Base-by-base conservation (phyloP, 164 flowering plant genomes). In the Vitis cinerea region DNA sequence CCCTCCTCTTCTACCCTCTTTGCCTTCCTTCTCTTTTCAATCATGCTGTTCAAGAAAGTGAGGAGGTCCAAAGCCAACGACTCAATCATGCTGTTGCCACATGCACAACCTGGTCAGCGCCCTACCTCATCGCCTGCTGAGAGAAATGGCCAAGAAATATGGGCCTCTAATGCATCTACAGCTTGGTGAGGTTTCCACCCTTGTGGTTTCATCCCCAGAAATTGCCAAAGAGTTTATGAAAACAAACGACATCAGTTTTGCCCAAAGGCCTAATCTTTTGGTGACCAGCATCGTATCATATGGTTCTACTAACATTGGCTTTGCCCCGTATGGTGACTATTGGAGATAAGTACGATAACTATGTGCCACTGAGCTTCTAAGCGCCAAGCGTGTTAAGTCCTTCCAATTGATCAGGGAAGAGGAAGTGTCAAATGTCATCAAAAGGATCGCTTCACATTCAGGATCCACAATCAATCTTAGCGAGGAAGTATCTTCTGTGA, bases 261-360 rank as follows among this genome's bases (percentile, higher is more conserved):
- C 80, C 0, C 3, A 31, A 0, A 59, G 82, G 65, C 65, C 80
- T 2, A 9, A 29, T 1, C 15, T 61, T 16, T 66, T 68, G 50
- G 63, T 71, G 0, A 3, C 68, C 3, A 31, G n/a, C 12, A 63
- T 68, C 16, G 8, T 71, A 14, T 8, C 58, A 31, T 72, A 74
- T 17, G 71, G 51, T 4, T 67, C 47, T 3, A 70, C 61, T 23
- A 55, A 64, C 64, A 54, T 79, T 8, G 61, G 8, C 19, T 73
- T 73, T 15, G 8, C 79, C 3, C 77, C 76, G 2, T 70, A 73
- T 17, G 77, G 79, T 1, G 49, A 66, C 37, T 72, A 79, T 48
- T 79, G 82, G 82, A 52, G 81, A 50, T 75, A 78, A 31, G 30
- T 78, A 7, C 66, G 81, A 2, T 74, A 68, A 51, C 62, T 75